Evolutionary conservation across 2,329 filamentous ascomycete species (phyloP).

Genomic region (Colletotrichum incanum): DNA sequence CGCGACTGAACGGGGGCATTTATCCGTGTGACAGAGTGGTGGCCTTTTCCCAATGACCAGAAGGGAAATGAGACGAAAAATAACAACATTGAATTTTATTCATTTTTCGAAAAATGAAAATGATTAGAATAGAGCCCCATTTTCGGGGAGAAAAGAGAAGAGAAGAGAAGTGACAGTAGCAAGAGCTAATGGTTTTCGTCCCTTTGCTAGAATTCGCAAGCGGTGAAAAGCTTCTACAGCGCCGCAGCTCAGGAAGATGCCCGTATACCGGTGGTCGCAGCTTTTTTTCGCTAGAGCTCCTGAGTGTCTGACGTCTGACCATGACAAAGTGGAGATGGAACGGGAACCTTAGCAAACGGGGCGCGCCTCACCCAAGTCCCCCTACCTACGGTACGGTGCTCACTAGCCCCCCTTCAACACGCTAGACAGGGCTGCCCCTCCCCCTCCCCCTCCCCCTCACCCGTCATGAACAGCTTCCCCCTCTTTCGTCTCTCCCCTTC

Average conservation of each 20-base stretch:
- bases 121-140: background rate
- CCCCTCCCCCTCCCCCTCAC: constrained; percentile 6
- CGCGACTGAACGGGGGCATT: background rate
- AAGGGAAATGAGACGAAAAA: background rate
- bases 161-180: background rate
- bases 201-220: constrained; percentile 2
- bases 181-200: background rate
- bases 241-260: constrained; percentile 16
- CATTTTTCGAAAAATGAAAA: background rate
- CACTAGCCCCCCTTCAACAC: background rate
- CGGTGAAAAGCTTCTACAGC: background rate
- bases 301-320: constrained; percentile 7
- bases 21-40: background rate
- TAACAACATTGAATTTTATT: background rate
- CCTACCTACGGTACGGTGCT: background rate
- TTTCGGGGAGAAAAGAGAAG: background rate
- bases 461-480: constrained; percentile 10
- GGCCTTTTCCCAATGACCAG: background rate
- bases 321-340: background rate
- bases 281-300: background rate
- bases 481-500: background rate
- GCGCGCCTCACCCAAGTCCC: background rate
- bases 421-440: constrained; percentile 22
- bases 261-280: background rate
- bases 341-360: constrained; percentile 15